Evolutionary conservation across 768 basidiomycete genomes (phyloP).

Genomic region (Pleurotus ostreatus): DNA sequence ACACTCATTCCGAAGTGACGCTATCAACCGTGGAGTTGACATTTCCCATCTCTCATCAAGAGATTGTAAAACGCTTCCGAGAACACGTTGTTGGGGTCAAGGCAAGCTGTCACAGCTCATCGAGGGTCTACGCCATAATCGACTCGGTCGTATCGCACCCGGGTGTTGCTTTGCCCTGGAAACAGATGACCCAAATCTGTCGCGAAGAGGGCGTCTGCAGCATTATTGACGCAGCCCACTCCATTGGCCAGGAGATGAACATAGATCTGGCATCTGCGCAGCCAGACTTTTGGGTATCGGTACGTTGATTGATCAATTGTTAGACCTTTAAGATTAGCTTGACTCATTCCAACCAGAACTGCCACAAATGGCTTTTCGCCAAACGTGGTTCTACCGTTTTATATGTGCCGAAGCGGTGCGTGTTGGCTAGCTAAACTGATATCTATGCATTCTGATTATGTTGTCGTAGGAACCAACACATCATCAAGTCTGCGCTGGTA

Average conservation of each 20-base stretch:
- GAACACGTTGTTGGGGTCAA: conserved; percentile 22
- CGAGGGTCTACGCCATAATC: conserved; percentile 52
- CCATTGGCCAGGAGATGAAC: conserved; percentile 65
- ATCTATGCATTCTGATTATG: not conserved
- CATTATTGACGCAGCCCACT: conserved; percentile 75
- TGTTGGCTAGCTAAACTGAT: not conserved
- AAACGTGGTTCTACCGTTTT: conserved; percentile 58
- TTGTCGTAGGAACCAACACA: conserved; percentile 53
- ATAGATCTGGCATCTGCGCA: conserved; percentile 50
- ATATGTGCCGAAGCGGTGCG: conserved; percentile 25
- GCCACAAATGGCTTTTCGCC: conserved; percentile 69
- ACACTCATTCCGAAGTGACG: conserved; percentile 43
- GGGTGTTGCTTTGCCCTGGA: conserved; percentile 65
- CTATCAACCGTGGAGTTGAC: conserved; percentile 14
- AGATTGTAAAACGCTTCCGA: conserved; percentile 50
- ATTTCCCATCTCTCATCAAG: conserved; percentile 22
- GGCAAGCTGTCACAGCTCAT: not conserved
- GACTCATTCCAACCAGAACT: conserved; percentile 42
- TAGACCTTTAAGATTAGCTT: not conserved
- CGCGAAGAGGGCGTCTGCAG: conserved; percentile 57
- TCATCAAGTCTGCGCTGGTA: conserved; percentile 57
- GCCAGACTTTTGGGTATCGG: conserved; percentile 76
- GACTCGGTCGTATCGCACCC: conserved; percentile 61
- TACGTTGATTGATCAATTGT: conserved; percentile 25
- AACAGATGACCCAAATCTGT: conserved; percentile 62